Conservation (phyloP, 108 stramenopile species). For the Skeletonema costatum region DNA sequence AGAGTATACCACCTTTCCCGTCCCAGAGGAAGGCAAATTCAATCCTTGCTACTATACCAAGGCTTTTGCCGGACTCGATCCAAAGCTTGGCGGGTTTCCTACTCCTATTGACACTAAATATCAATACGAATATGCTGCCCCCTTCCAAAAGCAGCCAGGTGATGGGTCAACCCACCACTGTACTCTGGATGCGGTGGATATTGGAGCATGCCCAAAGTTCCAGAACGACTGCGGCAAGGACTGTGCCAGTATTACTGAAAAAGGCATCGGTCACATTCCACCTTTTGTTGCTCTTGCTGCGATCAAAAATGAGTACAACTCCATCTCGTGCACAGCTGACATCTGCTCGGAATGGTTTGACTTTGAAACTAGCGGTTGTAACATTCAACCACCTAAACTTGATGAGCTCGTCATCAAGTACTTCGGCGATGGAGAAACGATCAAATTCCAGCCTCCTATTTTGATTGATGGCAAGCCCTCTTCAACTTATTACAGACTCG, state of each 20-base stretch:
- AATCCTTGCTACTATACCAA: background rate
- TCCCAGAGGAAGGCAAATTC: background rate
- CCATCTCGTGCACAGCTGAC: background rate
- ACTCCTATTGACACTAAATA: too few species aligned
- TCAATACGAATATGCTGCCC: too few species aligned
- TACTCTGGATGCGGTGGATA: background rate
- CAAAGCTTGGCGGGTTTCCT: too few species aligned
- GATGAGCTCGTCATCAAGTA: conserved; percentile 14
- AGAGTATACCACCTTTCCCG: background rate
- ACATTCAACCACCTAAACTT: conserved; percentile 2
- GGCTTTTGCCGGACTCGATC: too few species aligned
- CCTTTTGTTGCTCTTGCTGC: background rate
- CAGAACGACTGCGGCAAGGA: background rate
- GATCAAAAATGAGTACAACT: conserved; percentile 2
- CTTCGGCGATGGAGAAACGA: conserved; percentile 4
- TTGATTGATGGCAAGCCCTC: conserved; percentile 10
- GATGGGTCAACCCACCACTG: too few species aligned
- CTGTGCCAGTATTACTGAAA: background rate
- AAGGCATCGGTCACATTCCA: background rate
- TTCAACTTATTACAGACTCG: conserved; percentile 12
- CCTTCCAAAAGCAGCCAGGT: too few species aligned
- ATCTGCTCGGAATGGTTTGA: conserved; percentile 11
- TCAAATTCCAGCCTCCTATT: conserved; percentile 16
- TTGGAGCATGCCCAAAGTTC: background rate
- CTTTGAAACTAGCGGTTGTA: conserved; percentile 13